A percentile compares a stretch with the other conserved stretches of the same genome.
These are phyloP conservation scores for Cytospora piceae DNA, from an alignment of 2,329 filamentous ascomycete species.

Conservation along the genomic window DNA sequence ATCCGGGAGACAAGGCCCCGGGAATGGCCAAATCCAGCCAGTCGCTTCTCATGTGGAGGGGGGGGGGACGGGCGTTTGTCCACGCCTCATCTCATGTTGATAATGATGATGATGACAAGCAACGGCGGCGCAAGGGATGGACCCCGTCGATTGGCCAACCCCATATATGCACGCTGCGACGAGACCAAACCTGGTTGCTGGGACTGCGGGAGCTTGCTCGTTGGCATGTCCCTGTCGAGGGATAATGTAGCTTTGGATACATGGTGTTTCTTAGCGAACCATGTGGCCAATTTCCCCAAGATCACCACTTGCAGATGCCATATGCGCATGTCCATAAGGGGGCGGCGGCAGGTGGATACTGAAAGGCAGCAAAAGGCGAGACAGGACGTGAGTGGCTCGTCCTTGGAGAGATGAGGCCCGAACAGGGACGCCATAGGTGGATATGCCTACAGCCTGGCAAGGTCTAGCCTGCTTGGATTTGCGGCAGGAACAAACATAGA, in stretches of 20 bases:
- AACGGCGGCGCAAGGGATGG: no score
- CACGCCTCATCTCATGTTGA: no score
- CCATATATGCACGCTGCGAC: neutral
- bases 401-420: neutral
- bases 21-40: neutral
- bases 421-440: neutral
- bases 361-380: neutral
- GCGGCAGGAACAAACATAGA: neutral
- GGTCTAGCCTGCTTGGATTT: neutral
- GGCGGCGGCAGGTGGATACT: neutral
- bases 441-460: neutral
- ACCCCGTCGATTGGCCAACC: no score
- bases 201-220: no score
- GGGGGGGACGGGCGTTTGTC: no score
- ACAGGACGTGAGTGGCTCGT: neutral
- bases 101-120: no score
- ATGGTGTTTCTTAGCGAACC: neutral
- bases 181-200: neutral
- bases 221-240: neutral
- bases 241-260: neutral
- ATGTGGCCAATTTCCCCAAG: neutral
- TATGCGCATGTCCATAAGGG: constrained; percentile 8
- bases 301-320: constrained; percentile 12
- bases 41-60: neutral
- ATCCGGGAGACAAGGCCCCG: neutral